phyloP scores from a whole-genome alignment of 2,329 filamentous ascomycete genomes.

The Didymellaceae sp. region DNA sequence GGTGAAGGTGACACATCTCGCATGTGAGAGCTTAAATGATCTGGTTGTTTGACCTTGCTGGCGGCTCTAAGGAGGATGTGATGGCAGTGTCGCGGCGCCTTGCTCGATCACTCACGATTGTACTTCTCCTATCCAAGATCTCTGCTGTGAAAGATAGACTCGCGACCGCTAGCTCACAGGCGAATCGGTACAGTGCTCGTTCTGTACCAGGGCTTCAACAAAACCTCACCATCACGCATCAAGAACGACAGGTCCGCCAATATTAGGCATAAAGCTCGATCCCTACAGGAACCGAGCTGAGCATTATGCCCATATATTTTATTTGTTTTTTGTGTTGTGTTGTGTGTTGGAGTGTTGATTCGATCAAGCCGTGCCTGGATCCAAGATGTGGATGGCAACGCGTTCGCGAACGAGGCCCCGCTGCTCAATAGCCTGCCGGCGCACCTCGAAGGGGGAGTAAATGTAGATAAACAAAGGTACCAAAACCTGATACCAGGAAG shows the following conservation, averaged over 20 bases:
- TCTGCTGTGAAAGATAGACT: too few relatives aligned
- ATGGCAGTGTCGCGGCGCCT: too few relatives aligned
- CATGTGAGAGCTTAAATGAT: too few relatives aligned
- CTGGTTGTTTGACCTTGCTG: too few relatives aligned
- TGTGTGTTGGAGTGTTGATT: slow-evolving; percentile 29
- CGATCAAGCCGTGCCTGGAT: slow-evolving; percentile 34
- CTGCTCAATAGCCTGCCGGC: slow-evolving; percentile 11
- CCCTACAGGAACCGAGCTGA: slow-evolving; percentile 25
- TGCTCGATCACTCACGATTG: too few relatives aligned
- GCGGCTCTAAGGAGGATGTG: too few relatives aligned
- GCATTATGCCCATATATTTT: slow-evolving; percentile 46
- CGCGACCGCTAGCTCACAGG: too few relatives aligned
- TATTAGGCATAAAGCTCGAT: slow-evolving; percentile 40
- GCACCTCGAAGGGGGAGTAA: slow-evolving; percentile 6
- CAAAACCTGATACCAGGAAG: slow-evolving; percentile 17
- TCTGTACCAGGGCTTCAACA: background rate
- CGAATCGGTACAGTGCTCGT: too few relatives aligned
- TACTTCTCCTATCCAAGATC: too few relatives aligned
- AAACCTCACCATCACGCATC: background rate
- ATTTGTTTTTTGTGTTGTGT: slow-evolving; percentile 31
- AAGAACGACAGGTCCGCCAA: background rate
- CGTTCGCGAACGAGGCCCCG: slow-evolving; percentile 7
- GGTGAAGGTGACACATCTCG: too few relatives aligned
- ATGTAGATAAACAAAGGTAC: slow-evolving; percentile 20
- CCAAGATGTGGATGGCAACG: slow-evolving; percentile 20